Evolutionary conservation across 148 eudicot species (phyloP), one percentile per base, ranked within the genome.

Genomic region (Mesembryanthemum crystallinum): DNA sequence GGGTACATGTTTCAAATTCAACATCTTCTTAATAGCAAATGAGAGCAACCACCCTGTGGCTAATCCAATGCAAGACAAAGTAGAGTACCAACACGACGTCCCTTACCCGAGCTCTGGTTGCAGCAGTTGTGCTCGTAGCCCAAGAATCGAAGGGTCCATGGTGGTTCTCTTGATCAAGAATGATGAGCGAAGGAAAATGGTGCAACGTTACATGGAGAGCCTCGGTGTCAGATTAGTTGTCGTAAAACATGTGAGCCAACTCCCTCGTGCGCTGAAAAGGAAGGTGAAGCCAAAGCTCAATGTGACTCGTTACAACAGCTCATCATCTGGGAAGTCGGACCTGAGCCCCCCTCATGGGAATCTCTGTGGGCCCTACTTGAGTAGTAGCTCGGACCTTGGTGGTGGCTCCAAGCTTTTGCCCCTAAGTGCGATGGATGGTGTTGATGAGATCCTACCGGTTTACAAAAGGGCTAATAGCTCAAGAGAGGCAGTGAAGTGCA

Each of bases 1-100:
- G 11, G 98, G 98, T 28, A 79, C 94, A 25, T 87, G 92, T 74
- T 92, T 92, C 85, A 86, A 78, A 69, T 94, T 94, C 78, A 89
- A 84, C 79, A 80, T 83, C 69, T 87, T 85, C 75, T 79, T 94
- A 43, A 75, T 35, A 4, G 55, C 67, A 30, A 58, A 78, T 39
- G 80, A 75, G 25, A 52, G 78, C 0, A 59, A 69, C 42, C 18
- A 70, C 11, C 42, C 73, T 7, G 9, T 33, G 12, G 76, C 59
- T 15, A 65, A 35, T 75, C 37, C 69, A 8, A 71, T 59, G 62
- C 74, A 66, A 30, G 65, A 73, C 32, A 49, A 15, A 15, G 25
- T 4, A 18, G 75, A 71, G n/a, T 64, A 28, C 64, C 39, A 35
- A 2, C 67, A 25, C 63, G 77, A 77, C 51, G 59, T 64, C 15